A percentile compares a stretch with the other conserved stretches of the same genome.
These are phyloP conservation scores for Lecanicillium sp. DNA, from an alignment of 2,329 filamentous ascomycete species.

Conservation along the genomic window DNA sequence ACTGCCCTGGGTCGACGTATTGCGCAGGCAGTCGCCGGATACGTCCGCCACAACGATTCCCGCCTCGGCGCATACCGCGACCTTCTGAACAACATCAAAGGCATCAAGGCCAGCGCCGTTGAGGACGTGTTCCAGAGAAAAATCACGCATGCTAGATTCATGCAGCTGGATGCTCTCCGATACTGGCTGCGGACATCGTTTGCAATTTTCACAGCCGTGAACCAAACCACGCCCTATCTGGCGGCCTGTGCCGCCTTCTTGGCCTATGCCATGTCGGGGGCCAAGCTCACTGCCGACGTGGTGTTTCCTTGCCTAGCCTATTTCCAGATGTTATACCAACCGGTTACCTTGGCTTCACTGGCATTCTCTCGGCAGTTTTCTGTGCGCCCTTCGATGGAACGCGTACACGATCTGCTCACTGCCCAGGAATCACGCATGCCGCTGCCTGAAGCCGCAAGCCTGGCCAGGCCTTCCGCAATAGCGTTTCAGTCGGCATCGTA, in stretches of 20 bases:
- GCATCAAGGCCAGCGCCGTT: slow-evolving; percentile 5
- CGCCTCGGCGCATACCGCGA: slow-evolving; percentile 2
- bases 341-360: slow-evolving; percentile 3
- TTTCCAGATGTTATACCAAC: slow-evolving; percentile 4
- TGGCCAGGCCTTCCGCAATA: background rate
- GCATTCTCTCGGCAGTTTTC: slow-evolving; percentile 4
- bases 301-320: slow-evolving; percentile 5
- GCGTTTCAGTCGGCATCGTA: background rate
- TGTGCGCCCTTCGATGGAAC: background rate
- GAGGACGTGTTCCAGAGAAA: slow-evolving; percentile 4
- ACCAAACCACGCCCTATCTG: slow-evolving; percentile 5
- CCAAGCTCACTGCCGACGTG: background rate
- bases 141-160: background rate
- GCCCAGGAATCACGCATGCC: slow-evolving; percentile 1
- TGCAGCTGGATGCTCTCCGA: slow-evolving; percentile 2
- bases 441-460: background rate
- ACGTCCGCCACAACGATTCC: slow-evolving; percentile 3
- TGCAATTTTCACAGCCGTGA: slow-evolving; percentile 7
- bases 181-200: slow-evolving; percentile 4
- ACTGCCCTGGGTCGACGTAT: slow-evolving; percentile 2
- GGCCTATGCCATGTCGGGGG: background rate
- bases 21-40: slow-evolving; percentile 1
- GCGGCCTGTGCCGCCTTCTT: slow-evolving; percentile 5
- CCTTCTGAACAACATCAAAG: slow-evolving; percentile 6
- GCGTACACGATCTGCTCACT: slow-evolving; percentile 1